A percentile compares a stretch with the other conserved stretches of the same genome.
phyloP scores from a whole-genome alignment of 139 green algal genomes.

The Parachlorella kessleri region DNA sequence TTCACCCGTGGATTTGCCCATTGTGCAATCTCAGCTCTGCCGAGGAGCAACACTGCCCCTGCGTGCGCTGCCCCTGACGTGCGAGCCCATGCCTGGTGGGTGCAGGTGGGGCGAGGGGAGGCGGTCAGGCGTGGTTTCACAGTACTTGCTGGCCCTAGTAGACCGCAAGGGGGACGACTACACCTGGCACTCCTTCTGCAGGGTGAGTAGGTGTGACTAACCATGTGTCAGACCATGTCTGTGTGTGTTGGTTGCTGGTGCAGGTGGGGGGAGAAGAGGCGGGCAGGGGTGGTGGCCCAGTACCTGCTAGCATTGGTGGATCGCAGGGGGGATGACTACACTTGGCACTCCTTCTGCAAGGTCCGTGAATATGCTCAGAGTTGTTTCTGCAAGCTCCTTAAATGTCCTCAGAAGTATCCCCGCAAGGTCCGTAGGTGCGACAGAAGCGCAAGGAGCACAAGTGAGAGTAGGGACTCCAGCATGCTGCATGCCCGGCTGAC shows the following conservation, averaged over 20 bases:
- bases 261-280: not conserved
- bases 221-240: not conserved
- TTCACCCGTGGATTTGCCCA: not conserved
- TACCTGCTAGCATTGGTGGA: slow-evolving; percentile 75
- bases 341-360: slow-evolving; percentile 58
- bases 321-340: not conserved
- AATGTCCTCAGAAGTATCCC: too few species aligned
- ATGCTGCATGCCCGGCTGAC: too few species aligned
- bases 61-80: not conserved
- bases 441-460: too few species aligned
- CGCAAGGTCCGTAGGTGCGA: too few species aligned
- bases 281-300: slow-evolving; percentile 49
- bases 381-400: too few species aligned
- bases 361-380: too few species aligned
- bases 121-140: slow-evolving; percentile 39
- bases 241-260: not conserved
- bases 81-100: not conserved
- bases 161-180: slow-evolving; percentile 19
- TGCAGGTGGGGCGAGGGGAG: slow-evolving; percentile 14
- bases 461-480: too few species aligned
- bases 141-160: slow-evolving; percentile 77
- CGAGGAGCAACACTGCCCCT: not conserved
- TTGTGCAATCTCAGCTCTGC: not conserved
- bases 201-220: too few species aligned
- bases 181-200: slow-evolving; percentile 57